A percentile compares a stretch with the other conserved stretches of the same genome.
Evolutionary conservation across 2,329 filamentous ascomycete species (phyloP).

Genomic region (Hypoxylon sp.): DNA sequence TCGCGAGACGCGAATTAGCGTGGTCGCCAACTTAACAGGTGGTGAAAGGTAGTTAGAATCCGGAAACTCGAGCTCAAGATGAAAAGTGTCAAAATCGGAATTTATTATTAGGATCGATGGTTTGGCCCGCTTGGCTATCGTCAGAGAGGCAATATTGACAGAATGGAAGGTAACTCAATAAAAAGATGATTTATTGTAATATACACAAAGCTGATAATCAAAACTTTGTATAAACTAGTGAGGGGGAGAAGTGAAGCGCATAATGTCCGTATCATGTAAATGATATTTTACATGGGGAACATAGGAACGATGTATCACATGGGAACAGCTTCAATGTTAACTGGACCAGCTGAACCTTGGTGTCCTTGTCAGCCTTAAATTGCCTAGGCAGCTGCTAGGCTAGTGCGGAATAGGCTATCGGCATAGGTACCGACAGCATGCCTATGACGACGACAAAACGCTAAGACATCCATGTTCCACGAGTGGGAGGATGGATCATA

Average conservation of each 20-base stretch:
- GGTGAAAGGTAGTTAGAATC: conserved; percentile 10
- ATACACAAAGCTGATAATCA: conserved; percentile 24
- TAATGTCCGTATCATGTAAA: conserved; percentile 17
- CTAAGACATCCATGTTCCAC: conserved; percentile 1
- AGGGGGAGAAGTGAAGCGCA: conserved; percentile 26
- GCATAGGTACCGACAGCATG: conserved; percentile 5
- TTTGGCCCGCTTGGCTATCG: conserved; percentile 30
- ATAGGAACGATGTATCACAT: conserved; percentile 28
- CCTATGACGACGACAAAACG: conserved; percentile 34
- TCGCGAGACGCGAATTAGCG: conserved; percentile 24
- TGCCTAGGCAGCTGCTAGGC: conserved; percentile 1
- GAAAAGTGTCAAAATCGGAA: conserved; percentile 32
- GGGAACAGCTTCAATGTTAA: conserved; percentile 13
- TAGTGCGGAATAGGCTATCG: conserved; percentile 13
- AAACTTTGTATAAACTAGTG: conserved; percentile 6
- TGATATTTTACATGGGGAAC: conserved; percentile 3
- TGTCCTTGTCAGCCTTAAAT: conserved; percentile 41
- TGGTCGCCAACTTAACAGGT: conserved; percentile 35
- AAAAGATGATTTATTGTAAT: conserved; percentile 15
- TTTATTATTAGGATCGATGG: conserved; percentile 41
- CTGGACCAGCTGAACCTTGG: conserved; percentile 11
- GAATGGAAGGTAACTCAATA: conserved; percentile 11
- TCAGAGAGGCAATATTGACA: conserved; percentile 13
- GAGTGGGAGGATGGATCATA: conserved; percentile 2
- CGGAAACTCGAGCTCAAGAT: conserved; percentile 16